phyloP scores from a whole-genome alignment of 257 asterid species.

The Ilex aquifolium region DNA sequence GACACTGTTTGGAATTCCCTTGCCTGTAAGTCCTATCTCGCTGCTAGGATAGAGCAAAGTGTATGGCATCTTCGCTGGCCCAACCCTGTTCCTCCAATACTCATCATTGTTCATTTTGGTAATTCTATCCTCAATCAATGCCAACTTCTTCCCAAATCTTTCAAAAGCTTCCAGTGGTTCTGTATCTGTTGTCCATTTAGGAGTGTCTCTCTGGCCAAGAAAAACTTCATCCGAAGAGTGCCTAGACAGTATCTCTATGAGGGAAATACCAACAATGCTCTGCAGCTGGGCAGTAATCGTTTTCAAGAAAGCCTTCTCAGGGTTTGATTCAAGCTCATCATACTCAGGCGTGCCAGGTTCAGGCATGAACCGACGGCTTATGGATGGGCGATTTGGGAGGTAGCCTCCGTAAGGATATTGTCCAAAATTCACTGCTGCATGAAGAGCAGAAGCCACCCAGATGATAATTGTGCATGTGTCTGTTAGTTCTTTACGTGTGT shows the following conservation, averaged over 20 bases:
- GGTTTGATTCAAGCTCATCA: conserved; percentile 2
- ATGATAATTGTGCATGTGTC: background rate
- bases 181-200: background rate
- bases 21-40: background rate
- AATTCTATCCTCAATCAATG: background rate
- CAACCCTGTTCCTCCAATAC: background rate
- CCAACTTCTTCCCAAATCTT: background rate
- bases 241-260: background rate
- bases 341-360: background rate
- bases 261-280: background rate
- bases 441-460: conserved; percentile 1
- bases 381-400: background rate
- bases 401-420: background rate
- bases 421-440: background rate
- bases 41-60: background rate
- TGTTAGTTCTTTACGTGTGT: background rate
- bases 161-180: background rate
- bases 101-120: background rate
- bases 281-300: background rate
- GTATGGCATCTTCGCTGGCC: conserved; percentile 1
- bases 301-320: background rate
- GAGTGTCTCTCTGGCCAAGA: background rate
- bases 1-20: conserved; percentile 1
- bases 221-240: background rate
- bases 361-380: background rate